phyloP scores from a whole-genome alignment of 2,329 filamentous ascomycete genomes.

The Clathrospora elynae region DNA sequence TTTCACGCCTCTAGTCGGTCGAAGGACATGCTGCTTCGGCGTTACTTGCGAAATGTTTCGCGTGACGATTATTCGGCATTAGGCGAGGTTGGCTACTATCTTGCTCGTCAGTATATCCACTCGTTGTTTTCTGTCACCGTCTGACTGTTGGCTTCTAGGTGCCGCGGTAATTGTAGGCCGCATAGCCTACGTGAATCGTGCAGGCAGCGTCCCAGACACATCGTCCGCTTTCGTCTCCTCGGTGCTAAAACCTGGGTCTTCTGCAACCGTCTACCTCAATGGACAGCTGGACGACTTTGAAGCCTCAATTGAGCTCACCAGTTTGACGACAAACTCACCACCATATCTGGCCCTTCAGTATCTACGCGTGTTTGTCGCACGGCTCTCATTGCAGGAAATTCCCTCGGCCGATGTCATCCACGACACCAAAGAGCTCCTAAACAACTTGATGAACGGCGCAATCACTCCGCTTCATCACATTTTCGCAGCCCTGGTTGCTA shows the following conservation, averaged over 20 bases:
- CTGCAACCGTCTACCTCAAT: constrained; percentile 36
- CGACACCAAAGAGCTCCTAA: constrained; percentile 38
- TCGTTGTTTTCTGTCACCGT: background rate
- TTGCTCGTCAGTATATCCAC: constrained; percentile 40
- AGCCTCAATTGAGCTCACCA: constrained; percentile 41
- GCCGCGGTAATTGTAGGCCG: constrained; percentile 41
- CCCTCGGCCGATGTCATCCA: constrained; percentile 34
- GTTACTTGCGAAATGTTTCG: constrained; percentile 38
- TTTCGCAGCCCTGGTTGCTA: constrained; percentile 44
- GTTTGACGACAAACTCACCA: constrained; percentile 35
- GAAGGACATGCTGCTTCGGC: constrained; percentile 41
- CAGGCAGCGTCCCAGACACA: constrained; percentile 37
- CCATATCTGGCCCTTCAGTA: constrained; percentile 47
- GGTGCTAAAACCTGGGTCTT: constrained; percentile 31
- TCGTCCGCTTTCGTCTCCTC: constrained; percentile 37
- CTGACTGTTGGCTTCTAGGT: constrained; percentile 28
- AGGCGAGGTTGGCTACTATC: constrained; percentile 42
- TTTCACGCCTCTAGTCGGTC: constrained; percentile 45
- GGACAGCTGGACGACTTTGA: constrained; percentile 38
- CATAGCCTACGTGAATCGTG: constrained; percentile 35
- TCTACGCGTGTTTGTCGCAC: constrained; percentile 41
- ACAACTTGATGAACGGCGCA: constrained; percentile 29
- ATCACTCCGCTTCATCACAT: constrained; percentile 46
- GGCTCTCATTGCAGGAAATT: constrained; percentile 29
- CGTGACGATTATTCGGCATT: constrained; percentile 40